These are phyloP conservation scores for Lepraria neglecta DNA, from an alignment of 495 filamentous ascomycete genomes.

Conservation along the genomic window DNA sequence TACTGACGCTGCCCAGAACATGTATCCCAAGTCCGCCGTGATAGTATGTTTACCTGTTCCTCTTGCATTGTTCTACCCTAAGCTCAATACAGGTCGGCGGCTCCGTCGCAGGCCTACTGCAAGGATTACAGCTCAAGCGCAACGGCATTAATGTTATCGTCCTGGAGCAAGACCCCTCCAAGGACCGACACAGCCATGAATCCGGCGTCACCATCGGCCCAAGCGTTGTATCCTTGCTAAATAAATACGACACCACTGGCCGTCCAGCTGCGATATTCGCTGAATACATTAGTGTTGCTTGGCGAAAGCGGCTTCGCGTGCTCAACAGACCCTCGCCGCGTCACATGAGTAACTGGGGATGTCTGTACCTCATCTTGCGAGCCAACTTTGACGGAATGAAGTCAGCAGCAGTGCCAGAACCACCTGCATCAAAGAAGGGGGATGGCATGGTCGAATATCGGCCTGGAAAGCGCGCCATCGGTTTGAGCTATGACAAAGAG, in stretches of 20 bases:
- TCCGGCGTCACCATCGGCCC: conserved; percentile 2
- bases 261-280: conserved; percentile 3
- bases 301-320: conserved; percentile 2
- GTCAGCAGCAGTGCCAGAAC: conserved; percentile 5
- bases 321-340: conserved; percentile 1
- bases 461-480: background rate
- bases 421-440: background rate
- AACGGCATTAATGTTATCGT: conserved; percentile 3
- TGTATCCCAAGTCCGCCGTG: conserved; percentile 3
- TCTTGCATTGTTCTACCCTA: background rate
- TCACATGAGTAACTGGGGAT: conserved; percentile 1
- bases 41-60: background rate
- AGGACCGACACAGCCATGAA: conserved; percentile 3
- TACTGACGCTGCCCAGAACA: background rate
- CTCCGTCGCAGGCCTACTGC: conserved; percentile 4
- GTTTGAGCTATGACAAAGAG: background rate
- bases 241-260: background rate
- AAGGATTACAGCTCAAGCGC: conserved; percentile 2
- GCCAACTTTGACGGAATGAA: conserved; percentile 7
- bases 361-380: conserved; percentile 6
- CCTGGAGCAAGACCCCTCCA: conserved; percentile 3
- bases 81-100: conserved; percentile 1
- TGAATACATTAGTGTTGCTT: background rate
- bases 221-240: conserved; percentile 3
- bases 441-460: conserved; percentile 1